Percentiles rank a stretch among this genome's conserved stretches.
phyloP scores from a whole-genome alignment of 2,329 filamentous ascomycete genomes.

The Pezicula radicicola region DNA sequence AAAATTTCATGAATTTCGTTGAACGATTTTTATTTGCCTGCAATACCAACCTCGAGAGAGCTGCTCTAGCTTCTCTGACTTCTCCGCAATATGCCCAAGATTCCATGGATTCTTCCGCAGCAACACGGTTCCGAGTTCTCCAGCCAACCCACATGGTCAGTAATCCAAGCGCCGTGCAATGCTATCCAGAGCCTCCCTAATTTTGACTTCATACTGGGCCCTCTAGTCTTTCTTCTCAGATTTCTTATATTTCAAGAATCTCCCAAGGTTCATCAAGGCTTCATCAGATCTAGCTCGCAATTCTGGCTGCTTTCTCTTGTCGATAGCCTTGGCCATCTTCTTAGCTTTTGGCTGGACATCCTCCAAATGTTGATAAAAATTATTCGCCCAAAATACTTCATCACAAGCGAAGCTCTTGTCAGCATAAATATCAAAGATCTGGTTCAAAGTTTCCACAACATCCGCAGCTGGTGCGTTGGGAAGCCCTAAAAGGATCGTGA shows the following conservation, averaged over 20 bases:
- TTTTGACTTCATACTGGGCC: too few species aligned
- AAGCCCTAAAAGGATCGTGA: slow-evolving; percentile 49
- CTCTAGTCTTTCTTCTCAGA: slow-evolving; percentile 16
- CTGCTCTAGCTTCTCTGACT: too few species aligned
- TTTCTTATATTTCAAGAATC: slow-evolving; percentile 63
- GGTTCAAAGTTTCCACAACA: slow-evolving; percentile 61
- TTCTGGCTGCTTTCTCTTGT: slow-evolving; percentile 56
- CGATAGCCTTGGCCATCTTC: slow-evolving; percentile 55
- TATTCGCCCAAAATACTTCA: slow-evolving; percentile 62
- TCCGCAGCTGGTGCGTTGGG: slow-evolving; percentile 55
- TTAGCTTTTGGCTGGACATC: slow-evolving; percentile 50
- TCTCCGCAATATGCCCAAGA: too few species aligned
- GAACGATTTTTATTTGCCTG: too few species aligned
- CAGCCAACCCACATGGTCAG: too few species aligned
- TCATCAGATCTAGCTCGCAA: slow-evolving; percentile 59
- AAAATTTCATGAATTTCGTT: too few species aligned
- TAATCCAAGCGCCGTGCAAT: too few species aligned
- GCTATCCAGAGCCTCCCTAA: too few species aligned
- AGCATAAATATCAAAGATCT: slow-evolving; percentile 65
- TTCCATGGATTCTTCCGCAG: too few species aligned
- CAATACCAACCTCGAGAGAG: too few species aligned
- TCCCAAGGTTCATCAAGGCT: slow-evolving; percentile 53
- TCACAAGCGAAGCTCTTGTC: slow-evolving; percentile 59
- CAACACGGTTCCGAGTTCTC: too few species aligned
- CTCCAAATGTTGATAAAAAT: slow-evolving; percentile 57